These are phyloP conservation scores for Sequoia sempervirens DNA, from an alignment of 75 land plant species.

Conservation along the genomic window DNA sequence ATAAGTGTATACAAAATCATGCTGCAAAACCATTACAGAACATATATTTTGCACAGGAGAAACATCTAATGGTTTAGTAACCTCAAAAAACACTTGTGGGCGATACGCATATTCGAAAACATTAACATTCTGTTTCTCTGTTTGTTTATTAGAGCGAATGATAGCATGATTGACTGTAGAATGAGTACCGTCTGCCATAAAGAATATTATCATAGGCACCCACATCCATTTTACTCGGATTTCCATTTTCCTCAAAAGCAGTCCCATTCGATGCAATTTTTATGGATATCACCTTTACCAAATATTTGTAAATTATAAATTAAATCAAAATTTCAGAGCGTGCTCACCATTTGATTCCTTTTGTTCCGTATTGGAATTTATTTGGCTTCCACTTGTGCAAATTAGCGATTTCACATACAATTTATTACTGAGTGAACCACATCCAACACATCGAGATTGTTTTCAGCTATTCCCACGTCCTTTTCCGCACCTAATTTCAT, in stretches of 20 bases:
- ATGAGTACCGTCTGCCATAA: neutral
- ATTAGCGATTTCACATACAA: too few species aligned
- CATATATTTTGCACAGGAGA: neutral
- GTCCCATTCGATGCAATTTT: neutral
- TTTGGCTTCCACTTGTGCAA: too few species aligned
- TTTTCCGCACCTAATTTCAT: too few species aligned
- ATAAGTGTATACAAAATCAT: constrained; percentile 30
- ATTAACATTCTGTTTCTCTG: neutral
- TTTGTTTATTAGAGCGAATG: neutral
- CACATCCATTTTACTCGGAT: neutral
- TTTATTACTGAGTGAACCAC: too few species aligned
- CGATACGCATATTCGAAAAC: neutral
- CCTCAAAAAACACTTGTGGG: constrained; percentile 16
- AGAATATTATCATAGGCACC: neutral
- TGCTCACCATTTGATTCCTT: too few species aligned
- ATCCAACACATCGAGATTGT: too few species aligned
- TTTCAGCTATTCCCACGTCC: too few species aligned
- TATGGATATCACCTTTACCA: too few species aligned
- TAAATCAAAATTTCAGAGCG: too few species aligned
- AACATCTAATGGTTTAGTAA: constrained; percentile 9
- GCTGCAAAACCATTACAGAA: constrained; percentile 19
- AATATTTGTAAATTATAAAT: too few species aligned
- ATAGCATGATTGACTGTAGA: neutral
- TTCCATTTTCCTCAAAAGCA: neutral
- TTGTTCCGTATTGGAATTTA: too few species aligned